Evolutionary conservation across 2,329 filamentous ascomycete species (phyloP).

Genomic region (Diaporthe citrichinensis): DNA sequence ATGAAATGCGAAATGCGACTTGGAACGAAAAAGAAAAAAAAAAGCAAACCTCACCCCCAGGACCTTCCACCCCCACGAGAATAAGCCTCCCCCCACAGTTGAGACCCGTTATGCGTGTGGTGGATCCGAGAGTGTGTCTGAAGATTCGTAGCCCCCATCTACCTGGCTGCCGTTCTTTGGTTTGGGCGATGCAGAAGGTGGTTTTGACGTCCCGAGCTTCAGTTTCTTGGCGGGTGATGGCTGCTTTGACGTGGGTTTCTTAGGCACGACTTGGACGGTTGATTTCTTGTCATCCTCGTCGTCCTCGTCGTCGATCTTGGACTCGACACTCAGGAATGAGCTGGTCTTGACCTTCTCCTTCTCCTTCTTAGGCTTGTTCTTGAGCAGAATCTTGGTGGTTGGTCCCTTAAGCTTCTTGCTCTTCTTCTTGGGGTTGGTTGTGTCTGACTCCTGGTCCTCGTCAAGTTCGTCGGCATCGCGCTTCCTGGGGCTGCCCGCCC

Average conservation of each 20-base stretch:
- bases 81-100: neutral
- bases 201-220: constrained; percentile 59
- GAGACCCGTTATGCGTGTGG: constrained; percentile 48
- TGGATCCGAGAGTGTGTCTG: constrained; percentile 69
- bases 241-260: constrained; percentile 58
- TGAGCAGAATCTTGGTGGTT: constrained; percentile 69
- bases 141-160: constrained; percentile 70
- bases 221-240: constrained; percentile 61
- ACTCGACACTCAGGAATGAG: constrained; percentile 66
- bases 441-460: constrained; percentile 66
- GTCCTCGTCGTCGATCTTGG: constrained; percentile 56
- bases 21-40: constrained; percentile 2
- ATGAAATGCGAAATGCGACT: constrained; percentile 32
- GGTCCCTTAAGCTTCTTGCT: constrained; percentile 64
- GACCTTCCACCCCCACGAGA: neutral
- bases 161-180: constrained; percentile 64
- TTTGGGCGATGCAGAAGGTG: constrained; percentile 62
- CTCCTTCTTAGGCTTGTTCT: constrained; percentile 70
- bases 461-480: constrained; percentile 68
- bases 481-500: constrained; percentile 69
- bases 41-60: neutral
- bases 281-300: constrained; percentile 54
- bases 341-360: constrained; percentile 57
- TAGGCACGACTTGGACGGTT: constrained; percentile 57
- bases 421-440: constrained; percentile 69